Conservation (phyloP, 2,329 filamentous ascomycete species). For the Penicillium expansum region DNA sequence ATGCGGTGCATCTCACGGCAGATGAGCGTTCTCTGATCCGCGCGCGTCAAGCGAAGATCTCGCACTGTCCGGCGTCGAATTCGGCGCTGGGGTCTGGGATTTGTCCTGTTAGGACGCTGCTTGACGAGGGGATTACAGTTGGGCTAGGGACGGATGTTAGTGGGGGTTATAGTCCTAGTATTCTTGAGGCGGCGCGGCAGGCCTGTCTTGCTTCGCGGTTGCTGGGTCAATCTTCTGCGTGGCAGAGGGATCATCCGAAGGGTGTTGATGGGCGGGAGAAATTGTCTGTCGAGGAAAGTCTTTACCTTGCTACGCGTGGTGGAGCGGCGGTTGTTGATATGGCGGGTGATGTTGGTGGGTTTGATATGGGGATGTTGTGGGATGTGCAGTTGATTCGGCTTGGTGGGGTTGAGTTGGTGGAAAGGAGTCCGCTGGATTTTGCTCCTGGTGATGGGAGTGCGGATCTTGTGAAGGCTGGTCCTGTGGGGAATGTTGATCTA, state of each 20-base stretch:
- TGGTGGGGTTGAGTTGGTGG: slow-evolving; percentile 41
- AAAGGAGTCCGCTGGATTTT: slow-evolving; percentile 15
- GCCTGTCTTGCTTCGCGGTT: slow-evolving; percentile 74
- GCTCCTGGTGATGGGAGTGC: not conserved
- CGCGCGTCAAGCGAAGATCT: slow-evolving; percentile 61
- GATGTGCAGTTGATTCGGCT: slow-evolving; percentile 82
- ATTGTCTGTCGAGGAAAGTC: slow-evolving; percentile 77
- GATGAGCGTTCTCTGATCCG: slow-evolving; percentile 66
- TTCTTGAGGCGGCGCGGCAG: slow-evolving; percentile 80
- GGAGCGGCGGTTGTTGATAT: slow-evolving; percentile 80
- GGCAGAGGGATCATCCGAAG: slow-evolving; percentile 8
- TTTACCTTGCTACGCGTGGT: slow-evolving; percentile 84
- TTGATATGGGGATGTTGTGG: slow-evolving; percentile 83
- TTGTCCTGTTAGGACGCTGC: slow-evolving; percentile 69
- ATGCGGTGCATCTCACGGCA: slow-evolving; percentile 72
- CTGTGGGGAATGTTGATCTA: slow-evolving; percentile 70
- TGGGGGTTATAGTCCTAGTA: slow-evolving; percentile 78
- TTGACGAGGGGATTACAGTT: slow-evolving; percentile 72
- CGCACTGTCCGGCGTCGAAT: slow-evolving; percentile 81
- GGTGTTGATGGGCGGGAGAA: slow-evolving; percentile 53
- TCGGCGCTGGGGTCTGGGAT: slow-evolving; percentile 75
- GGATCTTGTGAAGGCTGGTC: slow-evolving; percentile 39
- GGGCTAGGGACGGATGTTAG: slow-evolving; percentile 89
- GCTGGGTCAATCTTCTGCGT: slow-evolving; percentile 51
- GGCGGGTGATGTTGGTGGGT: slow-evolving; percentile 68